Evolutionary conservation across 2,329 filamentous ascomycete genomes (phyloP), one percentile per base, ranked within the genome.

Genomic region (Alternaria sp.): DNA sequence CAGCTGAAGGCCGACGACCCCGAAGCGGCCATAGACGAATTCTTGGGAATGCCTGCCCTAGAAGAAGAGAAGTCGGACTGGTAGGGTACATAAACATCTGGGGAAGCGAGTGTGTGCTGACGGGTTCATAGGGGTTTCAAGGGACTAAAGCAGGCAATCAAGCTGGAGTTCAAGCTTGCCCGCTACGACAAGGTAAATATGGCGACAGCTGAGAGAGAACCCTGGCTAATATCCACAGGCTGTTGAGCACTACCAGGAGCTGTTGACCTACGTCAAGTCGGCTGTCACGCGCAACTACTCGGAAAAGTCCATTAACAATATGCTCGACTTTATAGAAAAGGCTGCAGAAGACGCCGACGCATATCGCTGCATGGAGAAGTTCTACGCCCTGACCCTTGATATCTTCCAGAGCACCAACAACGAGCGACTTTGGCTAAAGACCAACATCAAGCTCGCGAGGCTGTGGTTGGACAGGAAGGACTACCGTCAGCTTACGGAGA

Each of bases 291-390:
- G 95, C 63, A 99, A 98, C 80, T 98, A 98, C 80, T 97, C 95
- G 1, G 95, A 99, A 79, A 98, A 98, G 78, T 98, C 94, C 11
- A 97, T 99, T 81, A 98, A 98, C 81, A 98, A 97, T 78, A 97
- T 99, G 89, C 88, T 99, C 45, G 95, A 98, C 80, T 96, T 90
- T 76, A 95, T 99, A 66, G 94, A 98, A 78, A 98, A 97, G 80
- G 91, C 89, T 37, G 89, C 89, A 56, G 87, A 90, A 64, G 85
- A 88, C 60, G 85, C 88, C 7, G 86, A 88, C 41, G 88, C 90
- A 24, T 90, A 90, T 71, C 83, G 86, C 63, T 94, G 90, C 78
- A 96, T 98, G 88, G 94, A 97, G 77, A 86, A 92, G 65, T 97
- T 99, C 82, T 99, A 98, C 79, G 94, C 92, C 1, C 82, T 95